phyloP scores from a whole-genome alignment of 495 filamentous ascomycete species.

The Hypoxylon lienhwacheense region DNA sequence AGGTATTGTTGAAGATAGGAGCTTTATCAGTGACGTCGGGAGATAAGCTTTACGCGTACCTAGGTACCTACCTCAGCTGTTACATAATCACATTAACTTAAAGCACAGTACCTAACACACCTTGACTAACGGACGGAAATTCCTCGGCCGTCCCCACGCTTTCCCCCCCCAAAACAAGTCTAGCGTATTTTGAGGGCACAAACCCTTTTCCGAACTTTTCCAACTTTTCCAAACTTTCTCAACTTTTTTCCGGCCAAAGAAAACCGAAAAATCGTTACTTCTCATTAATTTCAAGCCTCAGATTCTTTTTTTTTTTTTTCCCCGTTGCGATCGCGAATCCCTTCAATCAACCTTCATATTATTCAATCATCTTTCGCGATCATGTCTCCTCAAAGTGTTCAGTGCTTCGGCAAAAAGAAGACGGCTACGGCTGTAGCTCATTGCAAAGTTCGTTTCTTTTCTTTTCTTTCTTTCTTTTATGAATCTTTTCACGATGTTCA shows the following conservation, averaged over 20 bases:
- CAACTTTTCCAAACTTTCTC: too few species aligned
- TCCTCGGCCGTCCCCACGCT: constrained; percentile 21
- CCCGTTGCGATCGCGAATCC: constrained; percentile 33
- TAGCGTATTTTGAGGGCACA: constrained; percentile 38
- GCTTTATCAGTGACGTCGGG: too few species aligned
- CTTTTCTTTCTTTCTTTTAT: neutral
- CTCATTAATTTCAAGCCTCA: constrained; percentile 29
- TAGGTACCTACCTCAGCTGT: neutral
- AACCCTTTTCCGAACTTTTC: constrained; percentile 35
- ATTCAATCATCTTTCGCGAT: constrained; percentile 40
- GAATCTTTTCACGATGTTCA: neutral
- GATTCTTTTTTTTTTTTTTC: too few species aligned
- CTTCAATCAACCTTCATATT: constrained; percentile 22
- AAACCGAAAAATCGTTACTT: constrained; percentile 20
- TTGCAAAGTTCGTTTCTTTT: constrained; percentile 73
- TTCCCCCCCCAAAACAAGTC: constrained; percentile 8
- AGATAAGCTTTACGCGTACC: too few species aligned
- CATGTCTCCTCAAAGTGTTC: constrained; percentile 83
- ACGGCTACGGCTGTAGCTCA: constrained; percentile 84
- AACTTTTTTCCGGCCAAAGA: too few species aligned
- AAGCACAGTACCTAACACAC: too few species aligned
- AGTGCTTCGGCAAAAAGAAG: constrained; percentile 96
- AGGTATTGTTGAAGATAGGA: too few species aligned
- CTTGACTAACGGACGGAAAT: too few species aligned
- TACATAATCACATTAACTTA: neutral